Evolutionary conservation across 2,329 filamentous ascomycete species (phyloP).

Genomic region (Fusarium sp.): DNA sequence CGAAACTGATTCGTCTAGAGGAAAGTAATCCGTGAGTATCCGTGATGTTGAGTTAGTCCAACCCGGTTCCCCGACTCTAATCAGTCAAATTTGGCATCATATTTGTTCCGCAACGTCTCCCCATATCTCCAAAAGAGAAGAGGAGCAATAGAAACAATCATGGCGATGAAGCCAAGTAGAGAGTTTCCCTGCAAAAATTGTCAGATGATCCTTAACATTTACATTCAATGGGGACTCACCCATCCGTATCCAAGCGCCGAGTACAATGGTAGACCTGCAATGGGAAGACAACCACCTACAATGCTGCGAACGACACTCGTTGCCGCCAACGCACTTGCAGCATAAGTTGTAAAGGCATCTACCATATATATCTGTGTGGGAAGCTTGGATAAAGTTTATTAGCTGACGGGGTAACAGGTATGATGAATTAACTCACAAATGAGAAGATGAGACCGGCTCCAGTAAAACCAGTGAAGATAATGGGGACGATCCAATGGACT

Average conservation of each 20-base stretch:
- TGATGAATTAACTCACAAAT: too few species aligned
- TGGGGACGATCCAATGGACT: slow-evolving; percentile 18
- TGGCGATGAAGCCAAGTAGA: slow-evolving; percentile 8
- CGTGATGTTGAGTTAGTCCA: too few species aligned
- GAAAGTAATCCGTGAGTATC: too few species aligned
- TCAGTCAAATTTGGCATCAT: slow-evolving; percentile 6
- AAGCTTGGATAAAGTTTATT: too few species aligned
- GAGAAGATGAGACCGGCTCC: slow-evolving; percentile 15
- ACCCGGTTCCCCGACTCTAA: too few species aligned
- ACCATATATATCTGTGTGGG: slow-evolving; percentile 21
- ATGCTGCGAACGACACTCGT: slow-evolving; percentile 19
- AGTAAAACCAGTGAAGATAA: slow-evolving; percentile 16
- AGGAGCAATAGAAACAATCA: slow-evolving; percentile 1
- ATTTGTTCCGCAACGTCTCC: slow-evolving; percentile 4
- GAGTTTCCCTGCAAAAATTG: background rate
- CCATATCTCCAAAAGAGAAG: slow-evolving; percentile 16
- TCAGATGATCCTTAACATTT: background rate
- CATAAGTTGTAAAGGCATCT: slow-evolving; percentile 11
- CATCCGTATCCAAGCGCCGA: slow-evolving; percentile 16
- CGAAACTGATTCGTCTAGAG: too few species aligned
- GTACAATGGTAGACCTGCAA: slow-evolving; percentile 5
- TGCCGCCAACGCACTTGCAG: slow-evolving; percentile 13
- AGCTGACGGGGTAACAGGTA: too few species aligned
- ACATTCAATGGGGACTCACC: background rate
- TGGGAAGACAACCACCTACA: slow-evolving; percentile 6